Evolutionary conservation across 306 rosid genomes (phyloP), one percentile per base, ranked within the genome.

Genomic region (Cicer chorassanicum): DNA sequence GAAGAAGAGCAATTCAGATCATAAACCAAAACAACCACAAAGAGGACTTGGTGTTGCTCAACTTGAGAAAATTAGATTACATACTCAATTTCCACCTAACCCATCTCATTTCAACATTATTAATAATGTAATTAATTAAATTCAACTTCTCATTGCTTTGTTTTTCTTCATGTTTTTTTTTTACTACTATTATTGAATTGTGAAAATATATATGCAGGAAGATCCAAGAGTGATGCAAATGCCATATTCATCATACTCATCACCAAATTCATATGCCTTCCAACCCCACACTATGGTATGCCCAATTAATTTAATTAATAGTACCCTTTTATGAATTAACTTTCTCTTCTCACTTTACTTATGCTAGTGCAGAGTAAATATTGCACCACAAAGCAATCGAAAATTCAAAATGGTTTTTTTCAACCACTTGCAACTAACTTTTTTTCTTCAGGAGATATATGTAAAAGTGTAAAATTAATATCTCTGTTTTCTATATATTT

Each of bases 1-100:
- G 44, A 82, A 86, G 89, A 94, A 88, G 78, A 80, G 71, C 64
- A 87, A 77, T 77, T 72, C 92, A 9, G 91, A 88, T 5, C 10
- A 5, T 7, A 93, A 91, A 75, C 92, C 98, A 15, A 94, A 91
- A 67, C 98, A 91, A 76, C 98, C 98, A 7, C 98, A 94, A 76
- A 90, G 98, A 87, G 98, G 98, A 13, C 92, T 94, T 60, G 98
- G 98, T 1, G 97, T 94, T 70, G 98, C 98, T 84, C 98, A 94
- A 51, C 84, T 94, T 45, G 98, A 94, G 88, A 94, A 94, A 87
- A 91, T 94, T 87, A 94, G 98, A 87, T 86, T 94, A 78, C 97
- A 91, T 72, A 88, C 86, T 44, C 92, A 84, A 75, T 90, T 64
- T 7, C 63, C 39, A 12, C 29, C 46, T 29, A 73, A 85, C 60